Evolutionary conservation across 495 filamentous ascomycete species (phyloP).

Genomic region (Xylaria palmicola): DNA sequence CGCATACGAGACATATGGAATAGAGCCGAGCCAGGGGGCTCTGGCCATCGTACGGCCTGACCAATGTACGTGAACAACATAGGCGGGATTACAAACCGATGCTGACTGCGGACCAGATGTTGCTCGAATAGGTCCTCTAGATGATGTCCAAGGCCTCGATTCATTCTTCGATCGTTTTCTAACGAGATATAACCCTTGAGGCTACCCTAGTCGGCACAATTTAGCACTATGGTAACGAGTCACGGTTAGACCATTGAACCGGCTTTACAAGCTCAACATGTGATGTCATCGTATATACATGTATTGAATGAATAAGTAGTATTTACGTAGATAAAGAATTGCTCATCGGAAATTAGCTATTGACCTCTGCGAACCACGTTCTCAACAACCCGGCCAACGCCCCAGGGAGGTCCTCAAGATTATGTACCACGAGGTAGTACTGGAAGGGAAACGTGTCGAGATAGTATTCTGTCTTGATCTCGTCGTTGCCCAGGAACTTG

Average conservation of each 20-base stretch:
- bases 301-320: not conserved
- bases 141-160: conserved; percentile 10
- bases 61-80: conserved; percentile 54
- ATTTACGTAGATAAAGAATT: not conserved
- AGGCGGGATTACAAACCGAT: not conserved
- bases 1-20: conserved; percentile 60
- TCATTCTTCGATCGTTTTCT: conserved; percentile 29
- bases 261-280: not conserved
- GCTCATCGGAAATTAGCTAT: conserved; percentile 25
- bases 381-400: conserved; percentile 85
- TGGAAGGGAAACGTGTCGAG: conserved; percentile 93
- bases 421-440: conserved; percentile 91
- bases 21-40: conserved; percentile 53
- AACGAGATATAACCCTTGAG: not conserved
- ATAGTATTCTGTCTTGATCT: conserved; percentile 78
- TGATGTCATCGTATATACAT: conserved; percentile 3
- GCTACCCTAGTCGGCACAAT: conserved; percentile 12
- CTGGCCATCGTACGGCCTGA: conserved; percentile 65
- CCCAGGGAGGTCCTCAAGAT: conserved; percentile 85
- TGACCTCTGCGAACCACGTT: conserved; percentile 95
- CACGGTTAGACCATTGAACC: not conserved
- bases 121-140: conserved; percentile 22
- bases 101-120: conserved; percentile 29
- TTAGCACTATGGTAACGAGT: not conserved
- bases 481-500: conserved; percentile 26